Evolutionary conservation across 495 filamentous ascomycete genomes (phyloP), one percentile per base, ranked within the genome.

Genomic region (Daldinia loculata): DNA sequence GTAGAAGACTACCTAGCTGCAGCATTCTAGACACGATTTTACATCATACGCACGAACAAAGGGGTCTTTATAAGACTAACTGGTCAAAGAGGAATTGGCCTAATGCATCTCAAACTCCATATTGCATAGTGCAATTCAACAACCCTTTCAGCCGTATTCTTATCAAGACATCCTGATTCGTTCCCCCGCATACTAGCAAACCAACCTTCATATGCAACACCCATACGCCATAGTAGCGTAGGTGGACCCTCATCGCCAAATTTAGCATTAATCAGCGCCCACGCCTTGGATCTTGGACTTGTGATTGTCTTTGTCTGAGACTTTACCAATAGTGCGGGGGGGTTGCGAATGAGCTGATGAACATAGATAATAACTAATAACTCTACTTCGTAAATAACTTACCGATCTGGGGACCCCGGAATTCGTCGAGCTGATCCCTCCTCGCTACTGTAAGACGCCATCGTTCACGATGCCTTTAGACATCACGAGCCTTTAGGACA

Each of bases 131-230:
- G 6, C 48, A 61, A 41, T 29, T 15, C 53, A 51, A 24, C 32
- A 34, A 48, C 38, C 30, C 51, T 17, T 71, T 55, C 43, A 63
- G 19, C 39, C 39, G 34, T 61, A 19, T 55, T 27, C 63, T 71
- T 71, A 71, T 71, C 69, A 71, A n/a, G 3, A 17, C 19, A 27
- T 34, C 63, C 55, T 67, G 45, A 71, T 71, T 71, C 69, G 69
- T 58, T 63, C 69, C 69, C 68, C 69, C 59, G 59, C 69, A 71
- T 66, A 53, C 39, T 65, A 65, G 57, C 56, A 62, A 50, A 52
- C 62, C 52, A 60, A 24, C 56, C 45, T 39, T 63, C 30, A 56
- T 17, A 56, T 36, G 17, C n/a, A 4, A 38, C 30, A 65, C 38
- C 6, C 12, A 66, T 14, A 65, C 63, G 56, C 60, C 67, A 61